These are phyloP conservation scores for Hydnomerulius pinastri DNA, from an alignment of 768 basidiomycete species.

Conservation along the genomic window DNA sequence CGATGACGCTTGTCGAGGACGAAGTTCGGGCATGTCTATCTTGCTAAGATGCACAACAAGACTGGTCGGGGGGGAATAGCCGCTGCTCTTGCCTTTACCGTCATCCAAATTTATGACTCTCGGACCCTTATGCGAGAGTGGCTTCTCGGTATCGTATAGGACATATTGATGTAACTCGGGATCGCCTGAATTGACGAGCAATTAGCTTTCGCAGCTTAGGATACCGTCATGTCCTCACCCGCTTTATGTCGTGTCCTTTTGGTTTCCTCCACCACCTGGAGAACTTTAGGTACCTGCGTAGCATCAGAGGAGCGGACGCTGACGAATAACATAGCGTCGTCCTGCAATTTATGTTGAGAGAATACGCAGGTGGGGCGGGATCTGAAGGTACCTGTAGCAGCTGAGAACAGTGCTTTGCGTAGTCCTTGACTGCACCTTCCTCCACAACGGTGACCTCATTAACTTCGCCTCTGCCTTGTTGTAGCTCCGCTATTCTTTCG, in stretches of 20 bases:
- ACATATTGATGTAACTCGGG: constrained; percentile 77
- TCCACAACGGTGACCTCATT: constrained; percentile 74
- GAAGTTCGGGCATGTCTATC: constrained; percentile 83
- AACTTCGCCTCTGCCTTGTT: constrained; percentile 63
- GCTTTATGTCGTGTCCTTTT: constrained; percentile 78
- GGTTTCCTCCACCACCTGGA: constrained; percentile 77
- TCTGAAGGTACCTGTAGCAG: constrained; percentile 49
- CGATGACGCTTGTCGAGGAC: constrained; percentile 44
- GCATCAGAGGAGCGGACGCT: constrained; percentile 65
- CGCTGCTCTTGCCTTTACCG: constrained; percentile 44
- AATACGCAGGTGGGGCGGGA: neutral
- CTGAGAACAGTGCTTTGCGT: constrained; percentile 64
- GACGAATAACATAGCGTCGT: constrained; percentile 80
- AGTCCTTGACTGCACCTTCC: constrained; percentile 65
- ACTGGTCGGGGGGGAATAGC: constrained; percentile 67
- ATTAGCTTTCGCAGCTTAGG: neutral
- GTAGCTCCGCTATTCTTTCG: constrained; percentile 72
- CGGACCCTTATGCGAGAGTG: constrained; percentile 50
- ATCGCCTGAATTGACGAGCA: constrained; percentile 49
- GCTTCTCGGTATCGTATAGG: constrained; percentile 56
- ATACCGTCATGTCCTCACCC: constrained; percentile 41
- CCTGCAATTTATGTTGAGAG: constrained; percentile 40
- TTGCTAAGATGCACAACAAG: constrained; percentile 80
- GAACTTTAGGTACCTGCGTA: constrained; percentile 72
- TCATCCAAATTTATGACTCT: constrained; percentile 66